These are phyloP conservation scores for Effrenium voratum DNA, from an alignment of 73 alveolate genomes.

Conservation along the genomic window DNA sequence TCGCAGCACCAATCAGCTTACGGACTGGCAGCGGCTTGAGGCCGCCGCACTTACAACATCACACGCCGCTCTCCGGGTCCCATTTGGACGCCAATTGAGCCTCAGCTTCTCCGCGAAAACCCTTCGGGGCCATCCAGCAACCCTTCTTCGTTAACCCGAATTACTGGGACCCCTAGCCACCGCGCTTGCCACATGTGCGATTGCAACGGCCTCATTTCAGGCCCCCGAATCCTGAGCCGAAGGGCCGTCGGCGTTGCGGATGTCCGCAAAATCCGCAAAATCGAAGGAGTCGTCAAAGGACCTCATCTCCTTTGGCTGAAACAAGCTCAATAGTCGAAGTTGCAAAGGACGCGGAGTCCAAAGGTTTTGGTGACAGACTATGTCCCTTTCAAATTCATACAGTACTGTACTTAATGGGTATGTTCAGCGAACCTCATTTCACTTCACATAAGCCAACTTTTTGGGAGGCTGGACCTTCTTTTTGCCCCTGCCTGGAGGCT, in stretches of 20 bases:
- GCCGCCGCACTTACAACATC: conserved; percentile 19
- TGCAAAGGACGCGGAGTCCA: background rate
- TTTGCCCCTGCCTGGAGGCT: too few relatives aligned
- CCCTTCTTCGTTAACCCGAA: background rate
- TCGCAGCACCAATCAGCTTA: too few relatives aligned
- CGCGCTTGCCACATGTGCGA: background rate
- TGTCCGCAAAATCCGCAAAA: conserved; percentile 67
- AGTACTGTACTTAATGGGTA: too few relatives aligned
- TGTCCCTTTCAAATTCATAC: background rate
- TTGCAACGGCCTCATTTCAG: background rate
- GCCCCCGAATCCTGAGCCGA: background rate
- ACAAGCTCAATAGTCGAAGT: background rate
- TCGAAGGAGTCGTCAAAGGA: conserved; percentile 60
- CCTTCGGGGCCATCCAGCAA: too few relatives aligned
- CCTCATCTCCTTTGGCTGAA: background rate
- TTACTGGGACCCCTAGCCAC: background rate
- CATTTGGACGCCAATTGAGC: conserved; percentile 59
- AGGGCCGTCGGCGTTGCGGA: conserved; percentile 63
- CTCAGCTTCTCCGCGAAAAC: too few relatives aligned
- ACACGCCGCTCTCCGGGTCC: conserved; percentile 85
- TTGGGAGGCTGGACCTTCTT: too few relatives aligned
- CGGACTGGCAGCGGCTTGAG: too few relatives aligned
- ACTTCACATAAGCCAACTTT: background rate
- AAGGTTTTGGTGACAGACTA: background rate
- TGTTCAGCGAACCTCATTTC: too few relatives aligned